Evolutionary conservation across 2,329 filamentous ascomycete species (phyloP).

Genomic region (Claviceps sp.): DNA sequence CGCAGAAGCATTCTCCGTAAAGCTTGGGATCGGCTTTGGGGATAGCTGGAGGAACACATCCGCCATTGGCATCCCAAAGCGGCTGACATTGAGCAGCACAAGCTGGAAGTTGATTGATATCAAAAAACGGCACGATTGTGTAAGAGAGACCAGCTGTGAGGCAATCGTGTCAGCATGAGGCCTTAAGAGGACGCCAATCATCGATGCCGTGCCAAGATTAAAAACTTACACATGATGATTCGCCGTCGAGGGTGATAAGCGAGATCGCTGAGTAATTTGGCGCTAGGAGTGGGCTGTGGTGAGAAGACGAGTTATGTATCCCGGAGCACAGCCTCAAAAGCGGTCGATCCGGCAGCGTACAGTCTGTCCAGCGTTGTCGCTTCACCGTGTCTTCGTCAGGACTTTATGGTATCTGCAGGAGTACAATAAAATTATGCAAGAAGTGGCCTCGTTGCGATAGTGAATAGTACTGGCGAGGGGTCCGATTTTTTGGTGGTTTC

Average conservation of each 20-base stretch:
- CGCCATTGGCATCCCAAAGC: slow-evolving; percentile 57
- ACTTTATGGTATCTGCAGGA: neutral
- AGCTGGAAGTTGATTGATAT: slow-evolving; percentile 35
- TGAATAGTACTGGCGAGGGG: neutral
- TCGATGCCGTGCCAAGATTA: neutral
- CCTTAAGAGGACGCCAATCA: neutral
- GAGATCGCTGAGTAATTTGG: neutral
- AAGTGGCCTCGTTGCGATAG: neutral
- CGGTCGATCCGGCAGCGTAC: neutral
- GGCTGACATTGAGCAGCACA: slow-evolving; percentile 47
- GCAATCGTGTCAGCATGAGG: neutral
- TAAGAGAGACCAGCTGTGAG: slow-evolving; percentile 17
- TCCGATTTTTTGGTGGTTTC: neutral
- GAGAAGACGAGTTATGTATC: neutral
- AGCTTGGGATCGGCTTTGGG: slow-evolving; percentile 32
- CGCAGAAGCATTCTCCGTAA: slow-evolving; percentile 64
- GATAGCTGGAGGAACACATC: slow-evolving; percentile 49
- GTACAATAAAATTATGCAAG: neutral
- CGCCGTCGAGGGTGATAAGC: neutral
- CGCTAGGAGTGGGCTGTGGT: neutral
- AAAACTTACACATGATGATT: neutral
- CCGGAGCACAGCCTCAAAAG: neutral
- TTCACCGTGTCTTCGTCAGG: neutral
- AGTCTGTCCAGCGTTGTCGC: neutral
- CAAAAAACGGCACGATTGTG: slow-evolving; percentile 41